Conservation (phyloP, 2,329 filamentous ascomycete genomes). For the Alternaria sp. region DNA sequence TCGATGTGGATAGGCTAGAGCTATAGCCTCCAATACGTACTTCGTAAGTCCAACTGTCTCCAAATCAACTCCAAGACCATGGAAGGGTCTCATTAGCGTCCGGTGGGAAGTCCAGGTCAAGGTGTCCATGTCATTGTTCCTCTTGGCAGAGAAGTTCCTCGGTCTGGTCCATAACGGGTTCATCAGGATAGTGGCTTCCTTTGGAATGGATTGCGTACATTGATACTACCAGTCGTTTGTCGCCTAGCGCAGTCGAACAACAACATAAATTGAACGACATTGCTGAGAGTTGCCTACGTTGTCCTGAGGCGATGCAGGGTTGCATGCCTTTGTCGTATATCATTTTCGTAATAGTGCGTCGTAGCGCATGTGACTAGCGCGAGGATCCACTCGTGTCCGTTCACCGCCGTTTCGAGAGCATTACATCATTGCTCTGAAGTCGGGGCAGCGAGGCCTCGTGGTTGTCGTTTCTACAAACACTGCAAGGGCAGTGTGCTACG, state of each 20-base stretch:
- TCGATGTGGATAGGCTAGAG: constrained; percentile 33
- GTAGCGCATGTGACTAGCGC: constrained; percentile 29
- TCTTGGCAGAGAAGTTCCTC: neutral
- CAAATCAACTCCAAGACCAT: constrained; percentile 19
- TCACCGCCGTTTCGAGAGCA: constrained; percentile 40
- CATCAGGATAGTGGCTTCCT: constrained; percentile 1
- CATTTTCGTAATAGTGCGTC: constrained; percentile 28
- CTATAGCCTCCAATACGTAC: constrained; percentile 48
- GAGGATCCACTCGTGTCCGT: constrained; percentile 30
- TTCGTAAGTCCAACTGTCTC: constrained; percentile 34
- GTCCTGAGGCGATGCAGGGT: constrained; percentile 27
- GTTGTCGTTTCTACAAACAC: constrained; percentile 41
- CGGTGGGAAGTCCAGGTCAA: neutral
- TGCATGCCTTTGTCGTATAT: constrained; percentile 19
- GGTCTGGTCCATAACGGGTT: neutral
- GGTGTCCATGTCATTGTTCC: constrained; percentile 1
- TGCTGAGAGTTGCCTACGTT: constrained; percentile 32
- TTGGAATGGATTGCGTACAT: constrained; percentile 10
- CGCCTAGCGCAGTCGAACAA: constrained; percentile 33
- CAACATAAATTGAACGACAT: constrained; percentile 39
- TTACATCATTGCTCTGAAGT: constrained; percentile 37
- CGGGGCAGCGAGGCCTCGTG: constrained; percentile 31
- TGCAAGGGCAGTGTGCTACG: constrained; percentile 33
- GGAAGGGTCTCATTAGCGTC: constrained; percentile 13
- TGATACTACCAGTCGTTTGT: constrained; percentile 22